Evolutionary conservation across 768 basidiomycete species (phyloP).

Genomic region (Hericium alpestre): DNA sequence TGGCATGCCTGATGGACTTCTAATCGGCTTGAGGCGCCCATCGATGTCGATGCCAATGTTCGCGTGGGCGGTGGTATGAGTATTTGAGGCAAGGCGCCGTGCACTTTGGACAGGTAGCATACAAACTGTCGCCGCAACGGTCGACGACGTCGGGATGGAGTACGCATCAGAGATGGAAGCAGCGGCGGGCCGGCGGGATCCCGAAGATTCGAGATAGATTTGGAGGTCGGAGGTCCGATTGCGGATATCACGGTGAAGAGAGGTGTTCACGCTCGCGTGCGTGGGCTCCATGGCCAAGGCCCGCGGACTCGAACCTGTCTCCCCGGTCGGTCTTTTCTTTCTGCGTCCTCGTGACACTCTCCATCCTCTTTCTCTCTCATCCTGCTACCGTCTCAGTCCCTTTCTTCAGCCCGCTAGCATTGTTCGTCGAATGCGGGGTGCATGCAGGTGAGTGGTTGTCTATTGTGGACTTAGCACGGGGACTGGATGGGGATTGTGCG

Average conservation of each 20-base stretch:
- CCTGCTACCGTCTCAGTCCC: not conserved
- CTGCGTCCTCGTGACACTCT: not conserved
- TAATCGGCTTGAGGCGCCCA: not conserved
- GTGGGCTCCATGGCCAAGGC: not conserved
- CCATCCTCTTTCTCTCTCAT: not conserved
- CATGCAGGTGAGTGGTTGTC: too few relatives aligned
- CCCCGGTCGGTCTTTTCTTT: not conserved
- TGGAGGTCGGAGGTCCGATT: not conserved
- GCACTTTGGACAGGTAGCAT: too few relatives aligned
- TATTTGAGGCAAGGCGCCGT: too few relatives aligned
- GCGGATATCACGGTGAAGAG: constrained; percentile 7
- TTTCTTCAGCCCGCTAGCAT: not conserved
- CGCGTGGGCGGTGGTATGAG: not conserved
- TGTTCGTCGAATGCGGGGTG: too few relatives aligned
- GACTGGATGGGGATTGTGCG: not conserved
- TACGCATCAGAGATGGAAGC: too few relatives aligned
- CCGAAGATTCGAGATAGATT: too few relatives aligned
- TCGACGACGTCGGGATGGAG: too few relatives aligned
- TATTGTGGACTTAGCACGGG: too few relatives aligned
- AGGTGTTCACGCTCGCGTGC: constrained; percentile 1
- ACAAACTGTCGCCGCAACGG: too few relatives aligned
- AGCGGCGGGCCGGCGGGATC: too few relatives aligned
- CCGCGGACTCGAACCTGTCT: not conserved
- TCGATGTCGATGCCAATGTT: not conserved
- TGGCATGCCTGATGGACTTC: not conserved